Conservation (phyloP, 2,329 filamentous ascomycete species). For the Dothistroma pini region DNA sequence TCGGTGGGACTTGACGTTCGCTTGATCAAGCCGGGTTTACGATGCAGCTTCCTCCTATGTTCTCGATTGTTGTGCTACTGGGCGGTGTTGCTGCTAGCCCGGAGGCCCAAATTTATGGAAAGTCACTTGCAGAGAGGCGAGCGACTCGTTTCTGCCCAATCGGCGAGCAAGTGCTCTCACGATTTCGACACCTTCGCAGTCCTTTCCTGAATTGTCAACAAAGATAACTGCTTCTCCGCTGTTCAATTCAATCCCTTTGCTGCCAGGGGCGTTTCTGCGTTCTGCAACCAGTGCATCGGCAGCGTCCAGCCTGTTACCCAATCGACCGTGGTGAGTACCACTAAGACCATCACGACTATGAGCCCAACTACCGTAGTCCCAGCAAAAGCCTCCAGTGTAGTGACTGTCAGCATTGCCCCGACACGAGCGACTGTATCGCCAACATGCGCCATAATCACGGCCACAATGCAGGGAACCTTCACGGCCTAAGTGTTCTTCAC, state of each 20-base stretch:
- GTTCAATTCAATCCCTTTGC: not conserved
- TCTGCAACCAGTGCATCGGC: conserved; percentile 12
- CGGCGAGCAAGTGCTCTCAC: too few species aligned
- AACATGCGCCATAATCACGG: not conserved
- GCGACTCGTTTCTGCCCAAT: too few species aligned
- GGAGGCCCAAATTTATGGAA: not conserved
- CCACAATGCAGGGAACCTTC: not conserved
- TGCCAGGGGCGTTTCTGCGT: conserved; percentile 3
- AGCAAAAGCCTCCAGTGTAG: not conserved
- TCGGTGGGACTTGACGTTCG: not conserved
- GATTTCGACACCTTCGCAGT: not conserved
- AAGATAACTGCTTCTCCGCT: conserved; percentile 11
- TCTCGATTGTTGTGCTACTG: not conserved
- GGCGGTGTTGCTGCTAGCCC: not conserved
- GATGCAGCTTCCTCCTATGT: not conserved
- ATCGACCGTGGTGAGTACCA: conserved; percentile 7
- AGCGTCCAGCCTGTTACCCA: not conserved
- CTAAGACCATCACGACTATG: not conserved
- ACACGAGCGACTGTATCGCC: not conserved
- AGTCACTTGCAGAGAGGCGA: not conserved
- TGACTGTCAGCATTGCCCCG: not conserved
- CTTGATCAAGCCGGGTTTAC: not conserved
- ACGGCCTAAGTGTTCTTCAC: not conserved
- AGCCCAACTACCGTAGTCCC: conserved; percentile 1
- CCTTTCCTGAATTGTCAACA: not conserved